These are phyloP conservation scores for Claviceps pazoutovae DNA, from an alignment of 2,329 filamentous ascomycete species.

Conservation along the genomic window DNA sequence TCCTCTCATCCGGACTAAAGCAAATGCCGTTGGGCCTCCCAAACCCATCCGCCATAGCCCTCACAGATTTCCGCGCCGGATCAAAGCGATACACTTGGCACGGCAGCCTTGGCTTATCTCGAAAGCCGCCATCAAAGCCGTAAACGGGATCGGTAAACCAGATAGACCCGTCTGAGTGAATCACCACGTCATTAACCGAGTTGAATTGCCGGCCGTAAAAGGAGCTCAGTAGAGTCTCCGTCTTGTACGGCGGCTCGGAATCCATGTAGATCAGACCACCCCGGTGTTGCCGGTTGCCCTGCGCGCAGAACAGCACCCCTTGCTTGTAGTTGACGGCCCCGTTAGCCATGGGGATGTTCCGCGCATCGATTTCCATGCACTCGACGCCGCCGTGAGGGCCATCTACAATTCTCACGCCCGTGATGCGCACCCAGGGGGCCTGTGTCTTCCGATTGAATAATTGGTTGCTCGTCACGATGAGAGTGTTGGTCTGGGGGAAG, in stretches of 20 bases:
- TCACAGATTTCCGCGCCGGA: constrained; percentile 33
- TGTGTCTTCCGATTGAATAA: constrained; percentile 4
- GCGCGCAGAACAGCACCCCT: constrained; percentile 5
- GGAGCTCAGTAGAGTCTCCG: constrained; percentile 37
- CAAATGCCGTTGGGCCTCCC: constrained; percentile 40
- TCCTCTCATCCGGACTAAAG: constrained; percentile 38
- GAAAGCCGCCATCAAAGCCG: constrained; percentile 43
- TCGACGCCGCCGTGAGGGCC: constrained; percentile 9
- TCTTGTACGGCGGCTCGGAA: not conserved
- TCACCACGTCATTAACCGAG: constrained; percentile 43
- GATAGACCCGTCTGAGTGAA: constrained; percentile 40
- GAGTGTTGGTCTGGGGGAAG: constrained; percentile 6
- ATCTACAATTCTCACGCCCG: constrained; percentile 5
- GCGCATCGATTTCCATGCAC: constrained; percentile 9
- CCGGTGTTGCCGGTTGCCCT: constrained; percentile 35
- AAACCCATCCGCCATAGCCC: constrained; percentile 44
- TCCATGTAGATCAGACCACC: constrained; percentile 16
- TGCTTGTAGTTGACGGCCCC: constrained; percentile 11
- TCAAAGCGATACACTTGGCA: constrained; percentile 47
- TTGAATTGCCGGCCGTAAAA: constrained; percentile 47
- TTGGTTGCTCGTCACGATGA: constrained; percentile 14
- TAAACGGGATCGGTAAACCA: constrained; percentile 53
- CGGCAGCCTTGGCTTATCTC: constrained; percentile 35
- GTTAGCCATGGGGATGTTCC: constrained; percentile 10
- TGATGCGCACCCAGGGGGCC: constrained; percentile 22